Conservation (phyloP, 345 rosid genomes). For the Bretschneidera sinensis region DNA sequence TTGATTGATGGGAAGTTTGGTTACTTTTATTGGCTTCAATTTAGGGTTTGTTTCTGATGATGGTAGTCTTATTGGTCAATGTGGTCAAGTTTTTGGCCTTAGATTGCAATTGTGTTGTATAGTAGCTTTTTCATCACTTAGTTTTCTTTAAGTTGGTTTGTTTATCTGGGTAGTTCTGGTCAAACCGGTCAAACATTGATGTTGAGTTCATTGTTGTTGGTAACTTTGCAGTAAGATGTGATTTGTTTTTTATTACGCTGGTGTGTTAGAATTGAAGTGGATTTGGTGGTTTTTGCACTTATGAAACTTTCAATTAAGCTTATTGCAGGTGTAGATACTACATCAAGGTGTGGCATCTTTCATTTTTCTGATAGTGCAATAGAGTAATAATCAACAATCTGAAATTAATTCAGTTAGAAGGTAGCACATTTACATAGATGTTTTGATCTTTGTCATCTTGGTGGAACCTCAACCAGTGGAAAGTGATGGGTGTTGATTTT, state of each 20-base stretch:
- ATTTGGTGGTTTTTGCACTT: neutral
- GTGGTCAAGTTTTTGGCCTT: neutral
- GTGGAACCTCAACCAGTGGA: too few relatives aligned
- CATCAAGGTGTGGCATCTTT: neutral
- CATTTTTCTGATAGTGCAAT: too few relatives aligned
- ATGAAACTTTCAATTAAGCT: conserved; percentile 1
- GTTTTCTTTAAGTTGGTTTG: neutral
- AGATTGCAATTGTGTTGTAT: too few relatives aligned
- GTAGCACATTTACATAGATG: too few relatives aligned
- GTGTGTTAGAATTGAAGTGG: conserved; percentile 2
- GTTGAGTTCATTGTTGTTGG: neutral
- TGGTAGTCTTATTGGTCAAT: neutral
- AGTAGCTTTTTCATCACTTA: too few relatives aligned
- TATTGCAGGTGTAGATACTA: neutral
- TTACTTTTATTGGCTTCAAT: neutral
- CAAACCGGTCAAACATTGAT: neutral
- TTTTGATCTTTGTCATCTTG: too few relatives aligned
- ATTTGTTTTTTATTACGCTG: neutral
- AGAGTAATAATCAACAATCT: too few relatives aligned
- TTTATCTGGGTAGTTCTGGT: neutral
- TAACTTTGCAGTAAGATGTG: neutral
- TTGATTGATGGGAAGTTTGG: neutral
- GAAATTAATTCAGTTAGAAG: too few relatives aligned
- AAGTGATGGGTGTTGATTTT: too few relatives aligned
- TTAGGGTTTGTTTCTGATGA: conserved; percentile 1